Evolutionary conservation across 129 eudicot genomes (phyloP), one percentile per base, ranked within the genome.

Genomic region (Centrapalus pauciflorus): DNA sequence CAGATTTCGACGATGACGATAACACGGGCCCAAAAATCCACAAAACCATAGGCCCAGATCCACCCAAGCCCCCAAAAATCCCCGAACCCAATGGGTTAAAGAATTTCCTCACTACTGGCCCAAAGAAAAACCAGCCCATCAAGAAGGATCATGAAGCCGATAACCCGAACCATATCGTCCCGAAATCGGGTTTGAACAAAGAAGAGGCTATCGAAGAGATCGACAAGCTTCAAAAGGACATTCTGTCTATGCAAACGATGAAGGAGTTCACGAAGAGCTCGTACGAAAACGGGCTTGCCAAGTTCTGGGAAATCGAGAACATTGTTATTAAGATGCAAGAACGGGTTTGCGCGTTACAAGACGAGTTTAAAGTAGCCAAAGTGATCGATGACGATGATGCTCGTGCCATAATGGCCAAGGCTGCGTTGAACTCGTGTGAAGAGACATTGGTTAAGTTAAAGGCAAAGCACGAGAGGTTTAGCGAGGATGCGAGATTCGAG

Each of bases 351-450:
- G 48, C 55, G 13, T 73, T 94, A 82, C 84, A 84, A 54, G 99
- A 94, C 43, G 99, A 94, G 66, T 89, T 85, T 71, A 62, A 72
- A 7, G 80, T 84, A 6, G 69, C 55, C 1, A 66, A 52, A 35
- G 86, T 70, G 7, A 94, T 94, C 0, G 99, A 94, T 45, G 99
- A 94, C 21, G 81, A 80, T 33, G 99, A 94, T 64, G 99, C 99
- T 12, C 84, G 95, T 12, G 86, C 75, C 30, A 72, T 86, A 69
- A 94, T 94, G 96, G 93, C 95, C 0, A 87, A 84, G 38, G 86
- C 99, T 0, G 96, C 95, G 0, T 41, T 94, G 26, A 86, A 78
- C 50, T 84, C 99, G 0, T 94, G 96, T 56, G 84, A 94, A 46
- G 93, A 89, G 56, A 75, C 90, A 5, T 79, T 94, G 76, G 67